Conservation (phyloP, 2,329 filamentous ascomycete species). For the Emergomyces africanus region DNA sequence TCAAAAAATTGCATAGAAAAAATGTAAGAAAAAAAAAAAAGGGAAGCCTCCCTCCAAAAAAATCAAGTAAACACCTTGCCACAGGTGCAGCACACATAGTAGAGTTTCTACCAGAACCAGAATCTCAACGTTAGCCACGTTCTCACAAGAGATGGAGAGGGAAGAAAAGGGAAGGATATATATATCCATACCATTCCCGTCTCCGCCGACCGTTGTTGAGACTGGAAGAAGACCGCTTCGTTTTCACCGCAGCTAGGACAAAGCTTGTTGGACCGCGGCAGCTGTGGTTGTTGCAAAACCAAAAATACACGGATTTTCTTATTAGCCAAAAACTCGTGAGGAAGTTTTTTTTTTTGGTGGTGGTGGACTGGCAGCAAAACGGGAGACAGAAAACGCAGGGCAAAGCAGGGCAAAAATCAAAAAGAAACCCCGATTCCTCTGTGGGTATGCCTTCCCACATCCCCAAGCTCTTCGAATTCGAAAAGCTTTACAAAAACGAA, state of each 20-base stretch:
- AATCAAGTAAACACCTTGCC: slow-evolving; percentile 61
- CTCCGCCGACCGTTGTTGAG: slow-evolving; percentile 89
- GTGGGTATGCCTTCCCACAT: too few species aligned
- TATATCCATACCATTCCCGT: slow-evolving; percentile 81
- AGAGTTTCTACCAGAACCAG: slow-evolving; percentile 54
- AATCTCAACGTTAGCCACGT: slow-evolving; percentile 10
- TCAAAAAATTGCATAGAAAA: neutral
- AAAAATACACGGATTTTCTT: slow-evolving; percentile 5
- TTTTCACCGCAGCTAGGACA: slow-evolving; percentile 77
- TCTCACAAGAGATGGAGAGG: neutral
- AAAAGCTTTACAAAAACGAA: neutral
- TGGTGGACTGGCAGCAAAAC: neutral
- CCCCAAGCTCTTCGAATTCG: neutral
- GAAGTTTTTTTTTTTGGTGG: slow-evolving; percentile 13
- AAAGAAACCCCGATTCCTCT: too few species aligned
- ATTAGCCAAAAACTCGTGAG: slow-evolving; percentile 34
- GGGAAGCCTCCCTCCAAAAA: slow-evolving; percentile 6
- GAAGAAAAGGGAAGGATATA: slow-evolving; percentile 7
- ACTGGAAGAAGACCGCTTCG: slow-evolving; percentile 98
- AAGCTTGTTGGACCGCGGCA: slow-evolving; percentile 74
- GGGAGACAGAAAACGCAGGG: too few species aligned
- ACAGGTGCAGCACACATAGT: slow-evolving; percentile 89
- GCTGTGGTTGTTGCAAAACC: slow-evolving; percentile 38
- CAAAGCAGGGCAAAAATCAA: neutral
- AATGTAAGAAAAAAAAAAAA: neutral